Percentiles rank a stretch among this genome's conserved stretches.
These are phyloP conservation scores for Metarhizium rileyi DNA, from an alignment of 2,329 filamentous ascomycete species.

Conservation along the genomic window DNA sequence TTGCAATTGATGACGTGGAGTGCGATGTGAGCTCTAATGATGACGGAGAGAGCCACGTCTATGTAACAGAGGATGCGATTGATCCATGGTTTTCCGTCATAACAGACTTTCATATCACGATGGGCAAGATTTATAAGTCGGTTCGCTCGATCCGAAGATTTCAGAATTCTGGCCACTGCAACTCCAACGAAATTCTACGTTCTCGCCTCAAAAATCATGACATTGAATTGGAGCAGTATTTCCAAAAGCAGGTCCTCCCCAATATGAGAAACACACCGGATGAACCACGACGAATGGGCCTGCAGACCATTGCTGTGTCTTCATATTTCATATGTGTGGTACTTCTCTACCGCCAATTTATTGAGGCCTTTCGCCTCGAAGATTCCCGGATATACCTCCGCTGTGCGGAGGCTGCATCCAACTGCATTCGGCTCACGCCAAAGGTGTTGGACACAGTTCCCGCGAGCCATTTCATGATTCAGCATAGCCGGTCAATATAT, in stretches of 20 bases:
- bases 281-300: not conserved
- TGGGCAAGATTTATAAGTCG: not conserved
- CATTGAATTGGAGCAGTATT: not conserved
- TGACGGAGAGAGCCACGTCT: not conserved
- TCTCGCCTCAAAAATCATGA: not conserved
- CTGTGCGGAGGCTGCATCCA: not conserved
- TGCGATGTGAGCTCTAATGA: not conserved
- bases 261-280: not conserved
- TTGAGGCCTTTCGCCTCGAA: not conserved
- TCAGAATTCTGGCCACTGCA: not conserved
- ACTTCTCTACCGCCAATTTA: not conserved
- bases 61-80: not conserved
- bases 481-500: not conserved
- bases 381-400: not conserved
- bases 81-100: not conserved
- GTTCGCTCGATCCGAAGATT: not conserved
- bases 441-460: not conserved
- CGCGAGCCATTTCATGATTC: not conserved
- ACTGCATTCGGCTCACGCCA: not conserved
- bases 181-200: not conserved
- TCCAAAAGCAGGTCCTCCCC: not conserved
- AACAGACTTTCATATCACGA: not conserved
- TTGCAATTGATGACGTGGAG: not conserved
- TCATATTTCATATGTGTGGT: not conserved
- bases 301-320: not conserved